Conservation (phyloP, 441 rosid genomes). For the Theobroma grandiflorum region DNA sequence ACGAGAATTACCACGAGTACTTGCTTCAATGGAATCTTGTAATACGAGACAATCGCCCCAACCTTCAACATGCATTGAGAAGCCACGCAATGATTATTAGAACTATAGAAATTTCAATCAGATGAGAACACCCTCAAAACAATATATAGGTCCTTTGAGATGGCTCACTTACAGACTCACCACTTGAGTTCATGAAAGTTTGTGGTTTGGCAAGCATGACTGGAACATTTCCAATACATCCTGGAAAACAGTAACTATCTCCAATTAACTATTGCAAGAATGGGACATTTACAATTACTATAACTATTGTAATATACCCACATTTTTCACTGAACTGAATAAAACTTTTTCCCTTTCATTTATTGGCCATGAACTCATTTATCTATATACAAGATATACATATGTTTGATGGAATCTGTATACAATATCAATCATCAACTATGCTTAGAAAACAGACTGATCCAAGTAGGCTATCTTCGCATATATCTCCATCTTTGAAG, state of each 20-base stretch:
- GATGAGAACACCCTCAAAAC: conserved; percentile 22
- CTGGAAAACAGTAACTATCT: conserved; percentile 43
- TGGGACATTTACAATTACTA: conserved; percentile 6
- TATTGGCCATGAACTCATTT: neutral
- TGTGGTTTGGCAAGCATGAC: conserved; percentile 96
- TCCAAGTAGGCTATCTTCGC: neutral
- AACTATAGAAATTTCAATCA: conserved; percentile 3
- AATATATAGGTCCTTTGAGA: conserved; percentile 35
- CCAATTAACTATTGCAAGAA: neutral
- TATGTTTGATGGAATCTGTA: neutral
- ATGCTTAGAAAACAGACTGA: neutral
- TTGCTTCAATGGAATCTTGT: conserved; percentile 93
- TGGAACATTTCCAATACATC: conserved; percentile 79
- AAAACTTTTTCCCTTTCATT: neutral
- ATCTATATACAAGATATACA: neutral
- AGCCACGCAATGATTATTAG: conserved; percentile 32
- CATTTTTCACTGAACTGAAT: neutral
- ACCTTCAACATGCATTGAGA: conserved; percentile 59
- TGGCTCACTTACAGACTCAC: conserved; percentile 92
- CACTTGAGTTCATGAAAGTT: conserved; percentile 93
- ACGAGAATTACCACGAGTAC: conserved; percentile 72
- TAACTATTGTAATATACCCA: neutral
- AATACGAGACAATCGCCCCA: conserved; percentile 80
- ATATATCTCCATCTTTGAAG: neutral
- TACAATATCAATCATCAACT: neutral